Percentiles rank a stretch among this genome's conserved stretches.
Evolutionary conservation across 257 asterid species (phyloP).

Genomic region (Plantago ovata): DNA sequence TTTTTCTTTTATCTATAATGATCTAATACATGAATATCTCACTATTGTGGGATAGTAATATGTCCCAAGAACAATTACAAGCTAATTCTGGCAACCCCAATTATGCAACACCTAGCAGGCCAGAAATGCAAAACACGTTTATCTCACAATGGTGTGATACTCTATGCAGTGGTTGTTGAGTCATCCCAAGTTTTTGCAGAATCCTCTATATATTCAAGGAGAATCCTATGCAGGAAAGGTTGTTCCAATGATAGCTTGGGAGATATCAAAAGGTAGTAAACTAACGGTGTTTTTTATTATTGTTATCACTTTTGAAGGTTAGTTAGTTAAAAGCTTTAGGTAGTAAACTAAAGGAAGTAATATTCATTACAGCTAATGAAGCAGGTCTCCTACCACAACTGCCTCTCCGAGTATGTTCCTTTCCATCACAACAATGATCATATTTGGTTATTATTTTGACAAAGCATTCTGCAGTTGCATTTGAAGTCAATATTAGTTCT

Average conservation of each 20-base stretch:
- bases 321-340: background rate
- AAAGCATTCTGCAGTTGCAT: conserved; percentile 1
- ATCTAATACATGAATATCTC: background rate
- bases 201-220: conserved; percentile 28
- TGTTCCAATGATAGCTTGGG: conserved; percentile 30
- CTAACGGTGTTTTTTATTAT: too few relatives aligned
- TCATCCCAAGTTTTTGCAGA: conserved; percentile 30
- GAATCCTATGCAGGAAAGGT: conserved; percentile 42
- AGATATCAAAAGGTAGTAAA: conserved; percentile 26
- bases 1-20: background rate
- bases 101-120: background rate
- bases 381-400: conserved; percentile 27
- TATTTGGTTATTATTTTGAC: background rate
- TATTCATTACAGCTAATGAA: conserved; percentile 30
- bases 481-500: background rate
- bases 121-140: background rate
- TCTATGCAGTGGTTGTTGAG: conserved; percentile 38
- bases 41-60: background rate
- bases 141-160: background rate
- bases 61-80: background rate
- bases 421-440: background rate
- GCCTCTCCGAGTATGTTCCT: conserved; percentile 22
- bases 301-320: background rate
- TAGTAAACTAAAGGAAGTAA: too few relatives aligned
- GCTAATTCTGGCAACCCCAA: background rate